Base-by-base conservation (phyloP, 805 yeast genomes). In the Jamesozyma piceae region DNA sequence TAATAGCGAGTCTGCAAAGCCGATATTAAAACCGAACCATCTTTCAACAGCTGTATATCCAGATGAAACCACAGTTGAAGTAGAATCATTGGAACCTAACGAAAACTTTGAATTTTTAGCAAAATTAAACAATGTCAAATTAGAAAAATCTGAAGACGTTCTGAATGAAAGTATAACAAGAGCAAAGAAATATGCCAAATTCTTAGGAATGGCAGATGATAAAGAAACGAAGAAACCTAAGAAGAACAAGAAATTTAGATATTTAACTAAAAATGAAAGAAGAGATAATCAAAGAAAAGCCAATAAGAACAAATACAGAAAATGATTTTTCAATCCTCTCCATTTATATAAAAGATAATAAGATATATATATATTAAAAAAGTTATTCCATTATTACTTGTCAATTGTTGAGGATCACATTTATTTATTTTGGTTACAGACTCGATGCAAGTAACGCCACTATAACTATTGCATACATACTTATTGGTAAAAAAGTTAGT, bases 111-210 rank as follows among this genome's bases (percentile, higher is more conserved):
- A 82, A 52, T 72, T 70, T 43, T 55, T 73, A 48, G 78, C 95
- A 6, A 73, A 75, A 40, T 66, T 76, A 33, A 83, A 84, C 55
- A 74, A 74, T 55, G 97, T 90, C 21, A 78, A 86, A 52, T 65
- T 89, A 50, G 69, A 70, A 14, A 73, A 75, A 54, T 74, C 90
- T 5, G 76, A 81, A 39, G 76, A 79, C 48, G 77, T 90, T 1
- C 66, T 90, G 45, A 78, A 82, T 35, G 74, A 78, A 47, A 80
- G 95, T 40, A 78, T 90, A 39, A 72, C 75, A 39, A 72, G 85
- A 55, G 97, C 97, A 2, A 77, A 81, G 53, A 77, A 84, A 57
- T 88, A 90, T 54, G 97, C 95, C 1, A 75, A 74, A 49, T 60
- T 77, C 49, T 64, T 81, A 49, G 78, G 84, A 15, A 73, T 71